Evolutionary conservation across 129 eudicot species (phyloP), one percentile per base, ranked within the genome.

Genomic region (Flaveria ramosissima): DNA sequence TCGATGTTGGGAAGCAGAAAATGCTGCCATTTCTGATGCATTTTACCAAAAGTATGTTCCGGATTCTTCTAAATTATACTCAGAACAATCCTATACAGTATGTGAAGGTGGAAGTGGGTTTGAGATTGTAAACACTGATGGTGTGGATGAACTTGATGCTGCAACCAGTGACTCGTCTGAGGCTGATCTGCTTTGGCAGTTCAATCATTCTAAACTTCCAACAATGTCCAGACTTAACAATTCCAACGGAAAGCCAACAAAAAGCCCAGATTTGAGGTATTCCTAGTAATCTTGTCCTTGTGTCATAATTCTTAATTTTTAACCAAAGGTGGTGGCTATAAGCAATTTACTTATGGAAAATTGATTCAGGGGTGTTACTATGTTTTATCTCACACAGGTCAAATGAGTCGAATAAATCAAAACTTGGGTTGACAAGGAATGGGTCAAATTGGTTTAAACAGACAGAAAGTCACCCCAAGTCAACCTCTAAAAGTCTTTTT

Each of bases 131-230:
- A 77, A 84, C 27, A 73, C 85, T 11, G 97, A 89, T 76, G 92
- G 89, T 64, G 68, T 78, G 69, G 99, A 94, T 30, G 99, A 92
- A 86, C 88, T 88, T 70, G 99, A 92, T 82, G 99, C 91, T 69
- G 95, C 92, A 80, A 91, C 97, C 12, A 95, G 96, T 21, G 92
- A 92, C 75, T 92, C 99, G 8, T 94, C 99, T 20, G 99, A 95
- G 78, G 88, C 94, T 72, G 99, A 95, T 85, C 82, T 92, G 77
- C 87, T 89, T 61, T 95, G 97, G 97, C 96, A 88, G 65, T 89
- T 88, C 64, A 92, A 95, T 77, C 82, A 92, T 56, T 83, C 96
- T 69, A 95, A 92, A 79, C 88, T 88, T 77, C 83, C 86, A 0
- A 82, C 51, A 83, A 78, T 78, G 41, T 46, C 88, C 17, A 89